These are phyloP conservation scores for Acarospora socialis DNA, from an alignment of 2,329 filamentous ascomycete genomes.

Conservation along the genomic window DNA sequence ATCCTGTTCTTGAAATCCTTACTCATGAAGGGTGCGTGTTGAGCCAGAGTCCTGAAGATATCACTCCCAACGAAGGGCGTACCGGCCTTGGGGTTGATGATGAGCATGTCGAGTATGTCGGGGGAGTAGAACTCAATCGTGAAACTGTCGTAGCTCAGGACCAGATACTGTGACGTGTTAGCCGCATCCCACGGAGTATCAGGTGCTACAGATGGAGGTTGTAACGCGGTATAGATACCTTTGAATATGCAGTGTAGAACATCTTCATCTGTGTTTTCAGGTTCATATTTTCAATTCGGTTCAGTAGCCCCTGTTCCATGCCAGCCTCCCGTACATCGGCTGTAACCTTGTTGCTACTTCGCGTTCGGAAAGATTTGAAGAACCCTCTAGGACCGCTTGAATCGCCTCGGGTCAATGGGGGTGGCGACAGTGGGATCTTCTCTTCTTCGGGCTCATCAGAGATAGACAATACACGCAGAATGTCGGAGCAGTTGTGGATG, in stretches of 20 bases:
- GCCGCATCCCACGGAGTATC: background rate
- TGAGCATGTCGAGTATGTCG: constrained; percentile 34
- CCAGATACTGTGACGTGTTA: constrained; percentile 22
- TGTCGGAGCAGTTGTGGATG: constrained; percentile 36
- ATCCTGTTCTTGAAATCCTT: constrained; percentile 34
- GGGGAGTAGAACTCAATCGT: constrained; percentile 34
- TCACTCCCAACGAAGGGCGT: constrained; percentile 33
- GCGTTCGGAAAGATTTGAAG: constrained; percentile 23
- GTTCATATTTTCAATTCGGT: constrained; percentile 22
- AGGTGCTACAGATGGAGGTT: background rate
- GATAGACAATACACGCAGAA: constrained; percentile 35
- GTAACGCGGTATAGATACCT: constrained; percentile 18
- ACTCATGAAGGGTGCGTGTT: constrained; percentile 31
- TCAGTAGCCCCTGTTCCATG: constrained; percentile 29
- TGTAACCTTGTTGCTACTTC: constrained; percentile 11
- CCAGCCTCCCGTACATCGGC: constrained; percentile 21
- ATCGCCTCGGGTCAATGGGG: constrained; percentile 2
- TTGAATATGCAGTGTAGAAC: constrained; percentile 32
- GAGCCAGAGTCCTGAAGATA: constrained; percentile 40
- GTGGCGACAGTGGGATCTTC: constrained; percentile 7
- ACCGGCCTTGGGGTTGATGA: constrained; percentile 24
- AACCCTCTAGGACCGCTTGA: constrained; percentile 15
- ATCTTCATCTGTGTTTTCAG: constrained; percentile 26
- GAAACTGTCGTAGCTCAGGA: constrained; percentile 25
- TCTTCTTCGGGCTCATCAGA: constrained; percentile 22